Evolutionary conservation across 441 rosid species (phyloP).

Genomic region (Pelargonium cotyledonis): DNA sequence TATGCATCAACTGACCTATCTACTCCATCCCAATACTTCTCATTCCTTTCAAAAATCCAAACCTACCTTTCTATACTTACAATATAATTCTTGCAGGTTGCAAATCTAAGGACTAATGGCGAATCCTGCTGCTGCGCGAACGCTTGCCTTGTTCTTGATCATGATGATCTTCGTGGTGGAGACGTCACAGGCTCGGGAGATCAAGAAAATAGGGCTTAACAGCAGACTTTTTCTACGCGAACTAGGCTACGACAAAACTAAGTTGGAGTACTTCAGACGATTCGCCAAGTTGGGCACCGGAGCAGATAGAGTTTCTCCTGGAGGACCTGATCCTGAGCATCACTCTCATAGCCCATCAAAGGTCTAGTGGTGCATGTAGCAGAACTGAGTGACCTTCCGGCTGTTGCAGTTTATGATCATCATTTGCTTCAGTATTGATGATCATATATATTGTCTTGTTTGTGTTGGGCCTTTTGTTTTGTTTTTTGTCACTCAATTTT

Average conservation of each 20-base stretch:
- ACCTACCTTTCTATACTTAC: too few species aligned
- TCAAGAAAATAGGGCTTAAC: background rate
- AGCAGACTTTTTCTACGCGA: background rate
- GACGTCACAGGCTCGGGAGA: background rate
- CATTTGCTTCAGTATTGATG: background rate
- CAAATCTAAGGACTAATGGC: background rate
- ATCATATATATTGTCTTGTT: background rate
- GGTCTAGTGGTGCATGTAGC: background rate
- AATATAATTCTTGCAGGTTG: too few species aligned
- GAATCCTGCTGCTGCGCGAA: background rate
- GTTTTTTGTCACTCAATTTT: background rate
- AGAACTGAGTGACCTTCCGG: too few species aligned
- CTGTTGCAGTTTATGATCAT: background rate
- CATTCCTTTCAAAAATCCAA: too few species aligned
- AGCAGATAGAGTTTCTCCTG: conserved; percentile 21
- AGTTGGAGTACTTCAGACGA: conserved; percentile 15
- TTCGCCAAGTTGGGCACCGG: conserved; percentile 9
- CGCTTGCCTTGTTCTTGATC: background rate
- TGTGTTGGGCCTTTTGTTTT: background rate
- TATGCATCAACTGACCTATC: background rate
- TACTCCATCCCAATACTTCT: background rate
- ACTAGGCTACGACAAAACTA: background rate
- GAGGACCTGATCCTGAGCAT: conserved; percentile 37
- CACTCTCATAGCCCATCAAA: conserved; percentile 16
- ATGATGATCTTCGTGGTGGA: background rate